Percentiles rank a stretch among this genome's conserved stretches.
phyloP scores from a whole-genome alignment of 306 rosid species.

The Trifolium subterraneum region DNA sequence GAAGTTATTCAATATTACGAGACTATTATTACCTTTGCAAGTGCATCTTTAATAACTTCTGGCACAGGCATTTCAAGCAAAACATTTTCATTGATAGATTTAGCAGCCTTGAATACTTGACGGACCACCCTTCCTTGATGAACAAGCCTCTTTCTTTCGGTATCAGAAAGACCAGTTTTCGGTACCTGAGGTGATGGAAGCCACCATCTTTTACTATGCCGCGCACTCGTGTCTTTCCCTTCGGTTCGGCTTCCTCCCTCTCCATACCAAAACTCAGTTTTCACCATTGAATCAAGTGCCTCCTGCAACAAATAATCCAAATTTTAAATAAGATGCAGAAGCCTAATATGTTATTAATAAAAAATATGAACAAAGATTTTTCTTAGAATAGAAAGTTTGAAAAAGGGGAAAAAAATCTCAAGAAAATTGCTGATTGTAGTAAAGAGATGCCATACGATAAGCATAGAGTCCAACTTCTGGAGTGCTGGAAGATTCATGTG shows the following conservation, averaged over 20 bases:
- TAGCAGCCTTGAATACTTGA: slow-evolving; percentile 93
- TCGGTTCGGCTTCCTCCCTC: slow-evolving; percentile 88
- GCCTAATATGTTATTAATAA: not conserved
- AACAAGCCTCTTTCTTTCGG: slow-evolving; percentile 62
- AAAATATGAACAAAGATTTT: not conserved
- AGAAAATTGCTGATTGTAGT: no score
- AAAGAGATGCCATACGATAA: slow-evolving; percentile 68
- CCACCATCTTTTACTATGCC: slow-evolving; percentile 85
- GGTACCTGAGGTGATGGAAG: slow-evolving; percentile 87
- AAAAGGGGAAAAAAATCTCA: no score
- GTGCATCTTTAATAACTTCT: slow-evolving; percentile 62
- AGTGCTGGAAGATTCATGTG: slow-evolving; percentile 97
- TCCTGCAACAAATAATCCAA: slow-evolving; percentile 57
- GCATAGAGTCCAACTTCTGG: slow-evolving; percentile 93
- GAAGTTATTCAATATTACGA: slow-evolving; percentile 22
- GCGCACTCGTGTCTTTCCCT: slow-evolving; percentile 54
- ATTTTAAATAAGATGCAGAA: slow-evolving; percentile 12
- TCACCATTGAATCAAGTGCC: slow-evolving; percentile 82
- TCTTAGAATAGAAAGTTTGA: not conserved
- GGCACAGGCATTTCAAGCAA: slow-evolving; percentile 93
- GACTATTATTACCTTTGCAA: slow-evolving; percentile 66
- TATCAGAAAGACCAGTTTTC: slow-evolving; percentile 73
- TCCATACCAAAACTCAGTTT: slow-evolving; percentile 84
- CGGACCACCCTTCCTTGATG: slow-evolving; percentile 71
- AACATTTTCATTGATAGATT: slow-evolving; percentile 78